Base-by-base conservation (phyloP, 2,329 filamentous ascomycete species). In the Paecilomyces dactylethromorphus region DNA sequence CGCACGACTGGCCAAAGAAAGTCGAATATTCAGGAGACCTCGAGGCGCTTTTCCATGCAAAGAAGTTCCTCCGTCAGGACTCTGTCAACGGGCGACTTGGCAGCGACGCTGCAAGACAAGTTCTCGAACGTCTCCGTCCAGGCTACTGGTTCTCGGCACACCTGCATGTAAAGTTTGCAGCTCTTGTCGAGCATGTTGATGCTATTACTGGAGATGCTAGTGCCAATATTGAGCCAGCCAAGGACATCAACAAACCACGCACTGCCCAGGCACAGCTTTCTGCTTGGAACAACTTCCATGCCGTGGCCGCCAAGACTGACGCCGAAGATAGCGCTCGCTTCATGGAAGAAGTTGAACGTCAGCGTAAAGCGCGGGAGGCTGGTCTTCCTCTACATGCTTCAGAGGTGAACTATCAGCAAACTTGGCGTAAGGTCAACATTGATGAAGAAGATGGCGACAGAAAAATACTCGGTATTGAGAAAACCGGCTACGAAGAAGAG, bases 61-160 rank as follows among this genome's bases (percentile, higher is more conserved):
- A 97, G 77, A 82, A 82, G 0, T 81, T 86, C 66, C 94, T 97
- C 63, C 81, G 85, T 63, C 76, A 84, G 55, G 94, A 99, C 72
- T 92, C 91, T 1, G 78, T 79, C 54, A 84, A 87, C 39, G 91
- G 91, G 0, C 86, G 80, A 8, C 78, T 99, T 22, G 94, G 94
- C 0, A 97, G 85, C 66, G 78, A 84, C 32, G 93, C 93, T 0
- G 92, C 92, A 0, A 85, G 84, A 68, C 85, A 89, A 65, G 87
- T 96, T 21, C 83, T 97, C 74, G 87, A 96, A 69, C 83, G 90
- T 31, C 75, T 99, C 56, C 82, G 91, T 56, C 94, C 94, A 10
- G 82, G 83, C 0, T 88, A 91, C 71, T 99, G 94, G 94, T 97
- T 97, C 71, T 88, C 90, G 39, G 94, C 92, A 2, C 94, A 99